phyloP scores from a whole-genome alignment of 129 eudicot species.

The Ambrosia trifida region DNA sequence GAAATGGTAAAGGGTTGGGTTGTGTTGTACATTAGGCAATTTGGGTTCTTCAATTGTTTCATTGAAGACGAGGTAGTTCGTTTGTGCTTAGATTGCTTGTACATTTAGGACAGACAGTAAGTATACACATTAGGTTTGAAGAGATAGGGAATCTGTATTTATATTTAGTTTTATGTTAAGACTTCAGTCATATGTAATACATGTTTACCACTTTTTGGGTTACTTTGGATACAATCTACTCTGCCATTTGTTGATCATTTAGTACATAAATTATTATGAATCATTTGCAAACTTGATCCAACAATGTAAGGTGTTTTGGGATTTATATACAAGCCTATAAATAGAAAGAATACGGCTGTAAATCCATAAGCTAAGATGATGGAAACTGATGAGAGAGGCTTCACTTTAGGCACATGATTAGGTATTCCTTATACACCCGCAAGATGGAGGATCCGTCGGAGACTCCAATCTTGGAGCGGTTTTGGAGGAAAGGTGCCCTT shows the following conservation, averaged over 20 bases:
- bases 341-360: no score
- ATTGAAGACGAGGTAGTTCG: slow-evolving; percentile 37
- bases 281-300: no score
- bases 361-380: no score
- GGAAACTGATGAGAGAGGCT: no score
- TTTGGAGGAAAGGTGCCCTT: no score
- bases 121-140: slow-evolving; percentile 21
- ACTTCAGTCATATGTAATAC: slow-evolving; percentile 15
- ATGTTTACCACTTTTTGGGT: background rate
- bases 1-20: slow-evolving; percentile 25
- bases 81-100: slow-evolving; percentile 32
- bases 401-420: no score
- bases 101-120: slow-evolving; percentile 29
- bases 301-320: no score
- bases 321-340: no score
- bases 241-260: background rate
- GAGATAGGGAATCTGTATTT: slow-evolving; percentile 1
- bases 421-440: no score
- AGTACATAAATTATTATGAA: no score
- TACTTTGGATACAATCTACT: background rate
- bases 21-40: slow-evolving; percentile 35
- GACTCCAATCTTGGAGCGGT: no score
- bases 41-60: slow-evolving; percentile 45
- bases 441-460: no score
- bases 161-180: background rate